Base-by-base conservation (phyloP, 257 asterid species). In the Forsythia suspensa region DNA sequence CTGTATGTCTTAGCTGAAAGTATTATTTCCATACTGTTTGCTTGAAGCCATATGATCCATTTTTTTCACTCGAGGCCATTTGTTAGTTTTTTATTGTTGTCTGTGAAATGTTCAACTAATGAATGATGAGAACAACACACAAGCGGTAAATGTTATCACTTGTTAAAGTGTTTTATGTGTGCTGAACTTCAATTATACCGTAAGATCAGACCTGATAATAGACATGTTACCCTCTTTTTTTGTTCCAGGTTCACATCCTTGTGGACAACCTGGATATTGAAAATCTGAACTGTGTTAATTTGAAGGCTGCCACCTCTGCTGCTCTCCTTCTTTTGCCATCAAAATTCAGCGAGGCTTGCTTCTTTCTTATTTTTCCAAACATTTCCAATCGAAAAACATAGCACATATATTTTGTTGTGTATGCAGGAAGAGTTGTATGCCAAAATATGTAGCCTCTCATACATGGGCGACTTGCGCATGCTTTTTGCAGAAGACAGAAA, bases 251-350 rank as follows among this genome's bases (percentile, higher is more conserved):
- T 77, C 88, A 89, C 59, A 77, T 91, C 77, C 57, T 96, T 29
- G 88, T 90, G 88, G 97, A 96, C 83, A 81, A 82, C 75, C 65
- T 81, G 89, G 85, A 87, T 68, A 72, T 96, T n/a, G 83, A 80
- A 80, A 86, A 86, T 72, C 86, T 88, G 73, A 96, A 96, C 87
- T 74, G 85, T 42, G 82, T 85, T 42, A 96, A 96, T 80, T 81
- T 92, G 82, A 91, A 87, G 85, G 96, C 98, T 74, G 96, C 94
- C 61, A 78, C 89, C 13, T 80, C 97, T 73, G 94, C 97, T 40
- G 98, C 99, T 86, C 93, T 93, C 70, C 95, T 95, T 73, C 90
- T 92, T 81, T 85, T 92, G 90, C 98, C 99, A 63, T 89, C 98
- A 75, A 86, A 87, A 69, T 92, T 93, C 85, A 84, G 86, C 13